Conservation (phyloP, 306 rosid genomes). For the Arachis stenosperma region DNA sequence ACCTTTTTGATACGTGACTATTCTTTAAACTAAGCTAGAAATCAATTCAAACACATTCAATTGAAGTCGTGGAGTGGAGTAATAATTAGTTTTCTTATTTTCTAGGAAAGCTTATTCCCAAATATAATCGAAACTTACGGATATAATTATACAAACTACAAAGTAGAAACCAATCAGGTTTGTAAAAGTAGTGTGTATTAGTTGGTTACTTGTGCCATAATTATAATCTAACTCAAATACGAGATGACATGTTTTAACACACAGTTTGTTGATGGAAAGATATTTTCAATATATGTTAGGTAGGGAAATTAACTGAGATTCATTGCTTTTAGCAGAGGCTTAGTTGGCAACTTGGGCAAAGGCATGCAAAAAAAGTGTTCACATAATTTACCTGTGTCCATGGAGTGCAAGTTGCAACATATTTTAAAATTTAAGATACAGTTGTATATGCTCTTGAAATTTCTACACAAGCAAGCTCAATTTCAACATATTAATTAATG, state of each 20-base stretch:
- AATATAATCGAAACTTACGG: background rate
- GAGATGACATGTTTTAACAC: background rate
- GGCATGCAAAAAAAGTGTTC: background rate
- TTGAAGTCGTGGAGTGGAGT: background rate
- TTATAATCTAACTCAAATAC: background rate
- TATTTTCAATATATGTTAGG: background rate
- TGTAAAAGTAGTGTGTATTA: background rate
- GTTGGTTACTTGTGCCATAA: background rate
- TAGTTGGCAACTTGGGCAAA: background rate
- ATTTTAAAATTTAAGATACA: background rate
- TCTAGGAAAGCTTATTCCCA: slow-evolving; percentile 3
- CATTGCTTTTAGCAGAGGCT: background rate
- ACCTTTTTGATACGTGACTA: no score
- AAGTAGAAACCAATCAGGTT: background rate
- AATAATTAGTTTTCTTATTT: background rate
- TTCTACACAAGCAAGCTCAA: background rate
- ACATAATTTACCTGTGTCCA: background rate
- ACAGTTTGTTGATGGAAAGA: background rate
- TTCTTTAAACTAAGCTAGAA: no score
- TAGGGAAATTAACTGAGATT: slow-evolving; percentile 1
- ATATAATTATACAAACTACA: background rate
- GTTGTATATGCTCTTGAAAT: background rate
- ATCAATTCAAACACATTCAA: background rate
- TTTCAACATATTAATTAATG: no score
- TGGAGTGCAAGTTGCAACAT: background rate